phyloP scores from a whole-genome alignment of 2,329 filamentous ascomycete genomes.

The Nemania abortiva region DNA sequence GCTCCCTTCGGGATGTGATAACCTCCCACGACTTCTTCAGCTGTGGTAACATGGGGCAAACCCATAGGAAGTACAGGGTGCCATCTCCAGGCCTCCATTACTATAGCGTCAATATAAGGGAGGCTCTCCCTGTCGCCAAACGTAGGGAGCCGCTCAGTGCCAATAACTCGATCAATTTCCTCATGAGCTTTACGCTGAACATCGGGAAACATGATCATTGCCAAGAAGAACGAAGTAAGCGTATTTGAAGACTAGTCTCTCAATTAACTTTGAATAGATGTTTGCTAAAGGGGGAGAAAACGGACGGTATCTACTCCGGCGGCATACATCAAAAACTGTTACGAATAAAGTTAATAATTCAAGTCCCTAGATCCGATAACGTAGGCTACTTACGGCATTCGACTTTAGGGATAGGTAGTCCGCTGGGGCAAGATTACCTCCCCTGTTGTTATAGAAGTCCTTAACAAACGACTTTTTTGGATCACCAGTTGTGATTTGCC shows the following conservation, averaged over 20 bases:
- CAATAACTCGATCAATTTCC: constrained; percentile 49
- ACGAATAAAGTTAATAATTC: not conserved
- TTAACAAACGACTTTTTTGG: constrained; percentile 38
- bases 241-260: constrained; percentile 56
- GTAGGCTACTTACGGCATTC: constrained; percentile 34
- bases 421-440: constrained; percentile 22
- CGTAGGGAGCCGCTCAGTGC: constrained; percentile 47
- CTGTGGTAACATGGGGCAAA: constrained; percentile 25
- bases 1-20: constrained; percentile 40
- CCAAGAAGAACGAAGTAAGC: constrained; percentile 59
- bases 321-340: constrained; percentile 37
- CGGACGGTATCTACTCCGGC: constrained; percentile 46
- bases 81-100: constrained; percentile 47
- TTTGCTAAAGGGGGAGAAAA: not conserved
- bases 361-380: too few relatives aligned
- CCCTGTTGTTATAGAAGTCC: constrained; percentile 26
- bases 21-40: constrained; percentile 35
- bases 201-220: constrained; percentile 61
- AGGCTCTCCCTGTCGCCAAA: constrained; percentile 43
- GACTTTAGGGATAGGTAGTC: constrained; percentile 39
- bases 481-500: constrained; percentile 37
- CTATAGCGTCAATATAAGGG: constrained; percentile 46
- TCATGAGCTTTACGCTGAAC: constrained; percentile 55
- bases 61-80: constrained; percentile 47
- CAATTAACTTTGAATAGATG: not conserved